Evolutionary conservation across 1,284 basidiomycete species (phyloP).

Genomic region (Xanthoconium separans): DNA sequence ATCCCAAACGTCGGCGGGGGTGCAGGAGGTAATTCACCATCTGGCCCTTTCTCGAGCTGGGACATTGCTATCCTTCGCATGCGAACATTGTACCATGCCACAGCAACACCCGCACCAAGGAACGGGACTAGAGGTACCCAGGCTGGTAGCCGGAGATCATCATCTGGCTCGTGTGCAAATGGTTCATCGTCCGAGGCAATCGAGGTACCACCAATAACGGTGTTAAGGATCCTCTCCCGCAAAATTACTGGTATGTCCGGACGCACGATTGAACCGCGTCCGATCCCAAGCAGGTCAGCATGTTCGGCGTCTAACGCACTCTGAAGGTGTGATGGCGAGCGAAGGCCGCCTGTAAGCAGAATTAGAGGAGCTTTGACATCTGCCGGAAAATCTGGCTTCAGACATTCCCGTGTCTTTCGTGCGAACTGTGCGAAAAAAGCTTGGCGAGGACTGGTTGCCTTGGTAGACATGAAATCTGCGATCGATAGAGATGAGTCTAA

Average conservation of each 20-base stretch:
- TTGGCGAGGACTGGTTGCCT: constrained; percentile 40
- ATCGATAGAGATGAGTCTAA: not conserved
- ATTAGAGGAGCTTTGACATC: constrained; percentile 52
- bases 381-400: constrained; percentile 35
- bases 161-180: constrained; percentile 42
- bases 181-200: constrained; percentile 26
- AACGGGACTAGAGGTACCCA: constrained; percentile 47
- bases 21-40: not conserved
- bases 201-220: constrained; percentile 7
- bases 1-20: constrained; percentile 33
- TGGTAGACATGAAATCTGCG: constrained; percentile 43
- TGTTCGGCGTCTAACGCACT: constrained; percentile 52
- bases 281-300: constrained; percentile 77
- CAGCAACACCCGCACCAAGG: constrained; percentile 52
- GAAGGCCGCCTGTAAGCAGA: constrained; percentile 80
- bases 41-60: not conserved
- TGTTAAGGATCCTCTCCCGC: constrained; percentile 13
- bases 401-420: constrained; percentile 46
- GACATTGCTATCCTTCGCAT: constrained; percentile 49
- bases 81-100: constrained; percentile 60
- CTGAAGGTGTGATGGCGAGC: constrained; percentile 58
- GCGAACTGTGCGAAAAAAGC: constrained; percentile 66
- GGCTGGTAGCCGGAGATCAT: constrained; percentile 23
- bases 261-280: constrained; percentile 62
- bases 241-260: constrained; percentile 60